Evolutionary conservation across 2,329 filamentous ascomycete genomes (phyloP).

Genomic region (Stachybotrys chartarum): DNA sequence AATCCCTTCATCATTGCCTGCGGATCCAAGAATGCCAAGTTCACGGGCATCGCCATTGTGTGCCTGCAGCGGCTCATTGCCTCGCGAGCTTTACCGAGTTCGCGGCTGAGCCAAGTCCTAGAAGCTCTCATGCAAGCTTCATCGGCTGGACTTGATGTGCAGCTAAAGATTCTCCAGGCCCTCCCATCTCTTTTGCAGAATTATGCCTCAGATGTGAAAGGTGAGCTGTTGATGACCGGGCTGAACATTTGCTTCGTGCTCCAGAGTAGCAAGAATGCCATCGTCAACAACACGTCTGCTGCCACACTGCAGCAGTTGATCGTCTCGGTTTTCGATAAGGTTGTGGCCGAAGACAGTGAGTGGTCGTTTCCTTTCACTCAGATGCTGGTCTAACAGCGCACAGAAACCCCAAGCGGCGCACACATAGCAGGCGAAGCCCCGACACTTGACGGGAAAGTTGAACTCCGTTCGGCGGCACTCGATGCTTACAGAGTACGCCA

Average conservation of each 20-base stretch:
- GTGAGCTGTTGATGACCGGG: slow-evolving; percentile 71
- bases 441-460: slow-evolving; percentile 54
- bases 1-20: slow-evolving; percentile 94
- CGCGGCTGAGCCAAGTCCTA: slow-evolving; percentile 77
- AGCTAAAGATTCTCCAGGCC: slow-evolving; percentile 91
- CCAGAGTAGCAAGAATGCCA: slow-evolving; percentile 84
- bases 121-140: slow-evolving; percentile 83
- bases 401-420: slow-evolving; percentile 40
- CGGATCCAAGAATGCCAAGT: slow-evolving; percentile 81
- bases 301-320: slow-evolving; percentile 95
- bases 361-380: slow-evolving; percentile 7
- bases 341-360: slow-evolving; percentile 72
- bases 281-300: slow-evolving; percentile 91
- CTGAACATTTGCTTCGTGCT: slow-evolving; percentile 88
- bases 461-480: slow-evolving; percentile 67
- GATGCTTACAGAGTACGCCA: slow-evolving; percentile 68
- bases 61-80: slow-evolving; percentile 87
- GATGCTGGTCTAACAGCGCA: slow-evolving; percentile 1
- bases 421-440: slow-evolving; percentile 61
- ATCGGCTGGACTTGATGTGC: slow-evolving; percentile 75
- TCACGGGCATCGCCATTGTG: slow-evolving; percentile 78
- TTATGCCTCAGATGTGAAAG: slow-evolving; percentile 74
- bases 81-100: slow-evolving; percentile 68
- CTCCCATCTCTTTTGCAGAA: slow-evolving; percentile 86
- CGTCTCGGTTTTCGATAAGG: slow-evolving; percentile 88